These are phyloP conservation scores for Wallacemonas sp. DNA, from an alignment of 208 protist species.

Conservation along the genomic window DNA sequence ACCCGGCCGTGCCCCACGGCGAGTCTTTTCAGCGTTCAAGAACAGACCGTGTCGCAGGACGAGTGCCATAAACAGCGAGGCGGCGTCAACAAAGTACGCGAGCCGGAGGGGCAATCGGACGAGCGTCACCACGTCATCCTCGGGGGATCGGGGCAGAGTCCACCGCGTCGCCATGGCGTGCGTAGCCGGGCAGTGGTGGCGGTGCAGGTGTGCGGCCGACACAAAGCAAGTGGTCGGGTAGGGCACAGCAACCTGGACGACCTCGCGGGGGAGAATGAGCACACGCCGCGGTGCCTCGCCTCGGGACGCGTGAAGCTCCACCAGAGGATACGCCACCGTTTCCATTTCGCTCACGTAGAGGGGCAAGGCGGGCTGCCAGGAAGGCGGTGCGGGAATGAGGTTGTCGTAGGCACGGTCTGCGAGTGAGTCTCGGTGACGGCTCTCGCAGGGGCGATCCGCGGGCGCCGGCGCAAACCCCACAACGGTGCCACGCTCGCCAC, in stretches of 20 bases:
- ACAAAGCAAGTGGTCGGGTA: conserved; percentile 45
- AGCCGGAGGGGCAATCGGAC: neutral
- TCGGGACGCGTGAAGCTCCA: conserved; percentile 18
- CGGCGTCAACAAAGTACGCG: neutral
- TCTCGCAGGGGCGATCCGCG: too few relatives aligned
- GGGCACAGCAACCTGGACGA: neutral
- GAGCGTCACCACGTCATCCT: conserved; percentile 10
- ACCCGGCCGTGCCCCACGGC: too few relatives aligned
- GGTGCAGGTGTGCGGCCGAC: too few relatives aligned
- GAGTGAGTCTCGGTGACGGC: too few relatives aligned
- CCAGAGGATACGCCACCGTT: conserved; percentile 31
- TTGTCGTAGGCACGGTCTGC: too few relatives aligned
- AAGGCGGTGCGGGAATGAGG: neutral
- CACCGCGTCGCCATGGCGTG: too few relatives aligned
- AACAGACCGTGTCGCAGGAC: conserved; percentile 6
- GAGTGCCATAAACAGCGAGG: conserved; percentile 8
- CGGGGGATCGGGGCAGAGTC: neutral
- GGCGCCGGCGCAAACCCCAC: conserved; percentile 37
- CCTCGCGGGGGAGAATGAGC: conserved; percentile 32
- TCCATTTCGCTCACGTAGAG: conserved; percentile 26
- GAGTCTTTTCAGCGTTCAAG: neutral
- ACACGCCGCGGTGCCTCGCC: neutral
- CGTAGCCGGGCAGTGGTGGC: too few relatives aligned
- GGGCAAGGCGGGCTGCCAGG: conserved; percentile 29
- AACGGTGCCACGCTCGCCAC: conserved; percentile 31